phyloP scores from a whole-genome alignment of 1,139 yeast genomes.

The Kluyveromyces sp. region DNA sequence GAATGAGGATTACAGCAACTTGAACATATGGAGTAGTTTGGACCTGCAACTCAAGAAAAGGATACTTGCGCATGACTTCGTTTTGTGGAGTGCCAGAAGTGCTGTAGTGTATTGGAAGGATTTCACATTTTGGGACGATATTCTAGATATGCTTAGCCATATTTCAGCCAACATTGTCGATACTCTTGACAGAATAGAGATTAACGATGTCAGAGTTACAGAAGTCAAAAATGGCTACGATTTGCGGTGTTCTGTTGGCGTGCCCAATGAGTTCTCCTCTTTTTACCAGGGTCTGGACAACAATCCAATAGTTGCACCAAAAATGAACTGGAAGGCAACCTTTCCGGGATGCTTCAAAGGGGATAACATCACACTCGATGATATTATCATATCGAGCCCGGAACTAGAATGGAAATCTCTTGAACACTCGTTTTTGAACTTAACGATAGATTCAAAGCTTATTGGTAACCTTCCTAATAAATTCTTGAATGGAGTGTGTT shows the following conservation, averaged over 20 bases:
- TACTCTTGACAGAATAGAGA: conserved; percentile 5
- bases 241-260: conserved; percentile 15
- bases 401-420: conserved; percentile 15
- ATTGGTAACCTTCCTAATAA: conserved; percentile 24
- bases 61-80: conserved; percentile 1
- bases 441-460: conserved; percentile 14
- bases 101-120: conserved; percentile 28
- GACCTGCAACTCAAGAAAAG: conserved; percentile 19
- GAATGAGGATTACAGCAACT: conserved; percentile 21
- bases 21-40: conserved; percentile 24
- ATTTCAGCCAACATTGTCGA: conserved; percentile 14
- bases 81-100: conserved; percentile 5
- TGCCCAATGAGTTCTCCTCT: conserved; percentile 19
- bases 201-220: conserved; percentile 19
- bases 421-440: conserved; percentile 10
- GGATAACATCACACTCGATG: conserved; percentile 22
- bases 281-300: conserved; percentile 16
- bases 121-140: conserved; percentile 22
- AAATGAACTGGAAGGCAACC: conserved; percentile 28
- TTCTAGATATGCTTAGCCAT: conserved; percentile 18
- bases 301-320: conserved; percentile 22
- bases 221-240: conserved; percentile 26
- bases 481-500: conserved; percentile 23
- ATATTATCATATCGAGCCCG: conserved; percentile 10
- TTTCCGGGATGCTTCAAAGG: conserved; percentile 31